A percentile compares a stretch with the other conserved stretches of the same genome.
phyloP scores from a whole-genome alignment of 345 rosid genomes.

The Euphorbia tirucalli region DNA sequence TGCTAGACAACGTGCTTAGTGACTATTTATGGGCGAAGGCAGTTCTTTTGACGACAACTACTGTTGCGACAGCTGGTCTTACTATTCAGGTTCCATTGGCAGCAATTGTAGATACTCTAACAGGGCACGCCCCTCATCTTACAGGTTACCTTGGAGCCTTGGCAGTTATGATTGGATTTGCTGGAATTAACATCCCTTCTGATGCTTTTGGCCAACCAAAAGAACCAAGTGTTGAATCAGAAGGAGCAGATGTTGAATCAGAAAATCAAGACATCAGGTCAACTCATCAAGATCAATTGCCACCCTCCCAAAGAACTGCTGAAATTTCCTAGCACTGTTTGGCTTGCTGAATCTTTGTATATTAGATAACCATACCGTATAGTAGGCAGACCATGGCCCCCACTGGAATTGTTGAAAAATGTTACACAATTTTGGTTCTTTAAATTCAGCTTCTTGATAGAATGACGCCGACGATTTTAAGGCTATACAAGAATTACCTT shows the following conservation, averaged over 20 bases:
- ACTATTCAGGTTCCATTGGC: constrained; percentile 96
- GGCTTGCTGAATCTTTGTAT: background rate
- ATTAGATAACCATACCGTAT: background rate
- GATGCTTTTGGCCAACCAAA: constrained; percentile 44
- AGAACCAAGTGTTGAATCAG: constrained; percentile 39
- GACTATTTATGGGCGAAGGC: constrained; percentile 98
- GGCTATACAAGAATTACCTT: too few species aligned
- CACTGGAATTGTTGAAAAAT: background rate
- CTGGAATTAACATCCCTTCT: constrained; percentile 79
- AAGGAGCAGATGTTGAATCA: constrained; percentile 40
- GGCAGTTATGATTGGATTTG: constrained; percentile 87
- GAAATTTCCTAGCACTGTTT: constrained; percentile 22
- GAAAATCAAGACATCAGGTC: constrained; percentile 37
- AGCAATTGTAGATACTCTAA: constrained; percentile 71
- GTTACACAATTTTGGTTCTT: background rate
- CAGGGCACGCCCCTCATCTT: constrained; percentile 64
- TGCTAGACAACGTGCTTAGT: constrained; percentile 87
- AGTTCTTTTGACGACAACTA: constrained; percentile 80
- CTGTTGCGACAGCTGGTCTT: constrained; percentile 91
- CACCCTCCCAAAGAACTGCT: constrained; percentile 8
- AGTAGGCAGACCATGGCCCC: background rate
- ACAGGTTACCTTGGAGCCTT: constrained; percentile 76
- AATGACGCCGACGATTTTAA: too few species aligned
- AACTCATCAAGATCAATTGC: constrained; percentile 14
- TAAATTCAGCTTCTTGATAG: background rate